Percentiles rank a stretch among this genome's conserved stretches.
Evolutionary conservation across 768 basidiomycete species (phyloP).

Genomic region (Trametes cingulata): DNA sequence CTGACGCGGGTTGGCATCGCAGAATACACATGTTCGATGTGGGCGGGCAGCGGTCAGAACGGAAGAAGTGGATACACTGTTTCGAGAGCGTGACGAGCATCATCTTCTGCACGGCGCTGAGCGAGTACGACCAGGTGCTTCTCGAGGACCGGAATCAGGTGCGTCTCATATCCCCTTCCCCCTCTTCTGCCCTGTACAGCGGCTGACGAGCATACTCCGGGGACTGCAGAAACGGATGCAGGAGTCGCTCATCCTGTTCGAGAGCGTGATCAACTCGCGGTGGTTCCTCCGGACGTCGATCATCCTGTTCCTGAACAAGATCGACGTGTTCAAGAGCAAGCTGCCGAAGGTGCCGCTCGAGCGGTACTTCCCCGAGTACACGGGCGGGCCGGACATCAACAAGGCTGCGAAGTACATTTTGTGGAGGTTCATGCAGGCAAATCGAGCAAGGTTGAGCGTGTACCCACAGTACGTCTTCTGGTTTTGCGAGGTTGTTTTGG

Average conservation of each 20-base stretch:
- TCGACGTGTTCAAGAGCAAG: conserved; percentile 77
- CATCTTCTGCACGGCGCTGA: conserved; percentile 75
- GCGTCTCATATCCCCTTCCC: conserved; percentile 25
- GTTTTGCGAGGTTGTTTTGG: too few relatives aligned
- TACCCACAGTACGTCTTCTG: conserved; percentile 77
- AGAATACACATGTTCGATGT: conserved; percentile 78
- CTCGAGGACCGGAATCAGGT: conserved; percentile 70
- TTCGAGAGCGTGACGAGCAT: conserved; percentile 81
- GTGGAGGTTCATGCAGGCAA: conserved; percentile 94
- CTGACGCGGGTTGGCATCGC: background rate
- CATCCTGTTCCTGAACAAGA: conserved; percentile 71
- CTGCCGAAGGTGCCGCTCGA: conserved; percentile 71
- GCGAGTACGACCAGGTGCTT: conserved; percentile 74
- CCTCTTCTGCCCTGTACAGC: background rate
- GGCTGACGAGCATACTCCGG: conserved; percentile 15
- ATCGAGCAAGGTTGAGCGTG: conserved; percentile 78
- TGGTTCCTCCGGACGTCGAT: conserved; percentile 73
- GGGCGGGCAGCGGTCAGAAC: conserved; percentile 62
- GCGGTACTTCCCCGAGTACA: conserved; percentile 84
- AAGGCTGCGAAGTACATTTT: conserved; percentile 94
- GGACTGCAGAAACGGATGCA: conserved; percentile 66
- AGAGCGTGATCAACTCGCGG: conserved; percentile 75
- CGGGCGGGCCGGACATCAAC: conserved; percentile 86
- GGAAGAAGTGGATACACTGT: conserved; percentile 65
- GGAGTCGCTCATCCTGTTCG: conserved; percentile 74